Evolutionary conservation across 2,329 filamentous ascomycete genomes (phyloP).

Genomic region (Epichloe sp.): DNA sequence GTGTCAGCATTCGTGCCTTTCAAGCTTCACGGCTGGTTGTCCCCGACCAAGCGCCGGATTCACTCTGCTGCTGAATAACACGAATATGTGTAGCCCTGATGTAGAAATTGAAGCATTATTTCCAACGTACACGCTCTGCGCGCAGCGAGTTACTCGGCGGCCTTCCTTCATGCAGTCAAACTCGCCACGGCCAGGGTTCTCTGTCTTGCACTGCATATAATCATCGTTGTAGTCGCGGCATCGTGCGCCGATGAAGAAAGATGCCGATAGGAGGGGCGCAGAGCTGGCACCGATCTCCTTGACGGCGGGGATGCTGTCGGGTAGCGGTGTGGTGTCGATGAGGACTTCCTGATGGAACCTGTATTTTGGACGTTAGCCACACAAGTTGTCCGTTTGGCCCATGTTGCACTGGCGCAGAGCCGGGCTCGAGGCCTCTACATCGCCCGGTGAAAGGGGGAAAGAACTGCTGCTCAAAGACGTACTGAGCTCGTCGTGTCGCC

Average conservation of each 20-base stretch:
- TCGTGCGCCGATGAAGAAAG: slow-evolving; percentile 93
- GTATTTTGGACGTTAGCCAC: slow-evolving; percentile 18
- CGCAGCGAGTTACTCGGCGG: slow-evolving; percentile 90
- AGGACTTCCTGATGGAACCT: slow-evolving; percentile 94
- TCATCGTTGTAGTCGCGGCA: slow-evolving; percentile 97
- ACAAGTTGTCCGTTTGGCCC: not conserved
- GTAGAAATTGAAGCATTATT: not conserved
- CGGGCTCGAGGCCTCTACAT: not conserved
- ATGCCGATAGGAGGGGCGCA: slow-evolving; percentile 78
- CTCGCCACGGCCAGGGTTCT: slow-evolving; percentile 82
- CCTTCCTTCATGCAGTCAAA: slow-evolving; percentile 93
- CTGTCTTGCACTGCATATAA: slow-evolving; percentile 99
- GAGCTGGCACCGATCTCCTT: slow-evolving; percentile 88
- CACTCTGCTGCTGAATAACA: not conserved
- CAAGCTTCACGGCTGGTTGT: not conserved
- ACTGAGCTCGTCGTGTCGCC: slow-evolving; percentile 30
- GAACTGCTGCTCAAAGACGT: slow-evolving; percentile 12
- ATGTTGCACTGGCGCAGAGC: not conserved
- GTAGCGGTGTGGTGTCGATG: slow-evolving; percentile 91
- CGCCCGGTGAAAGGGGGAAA: not conserved
- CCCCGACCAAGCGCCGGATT: too few species aligned
- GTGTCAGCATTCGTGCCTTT: slow-evolving; percentile 4
- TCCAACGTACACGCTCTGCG: slow-evolving; percentile 75
- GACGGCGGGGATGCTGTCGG: slow-evolving; percentile 81
- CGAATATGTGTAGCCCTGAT: not conserved